Evolutionary conservation across 2,329 filamentous ascomycete genomes (phyloP).

Genomic region (Emmonsia crescens): DNA sequence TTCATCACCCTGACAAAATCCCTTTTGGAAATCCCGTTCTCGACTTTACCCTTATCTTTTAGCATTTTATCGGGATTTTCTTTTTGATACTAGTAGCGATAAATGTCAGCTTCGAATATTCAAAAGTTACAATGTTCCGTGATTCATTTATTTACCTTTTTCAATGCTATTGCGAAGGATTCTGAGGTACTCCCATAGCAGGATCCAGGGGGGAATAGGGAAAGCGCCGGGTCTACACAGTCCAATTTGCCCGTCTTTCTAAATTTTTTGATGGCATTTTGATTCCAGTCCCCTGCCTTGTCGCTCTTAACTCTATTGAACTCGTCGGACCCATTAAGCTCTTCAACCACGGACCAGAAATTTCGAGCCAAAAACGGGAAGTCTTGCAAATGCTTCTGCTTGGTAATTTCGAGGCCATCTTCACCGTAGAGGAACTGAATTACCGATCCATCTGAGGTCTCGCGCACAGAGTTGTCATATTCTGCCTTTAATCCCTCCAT

Average conservation of each 20-base stretch:
- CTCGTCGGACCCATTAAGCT: slow-evolving; percentile 56
- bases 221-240: slow-evolving; percentile 63
- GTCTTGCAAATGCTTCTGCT: slow-evolving; percentile 81
- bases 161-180: slow-evolving; percentile 62
- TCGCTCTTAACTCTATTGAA: slow-evolving; percentile 52
- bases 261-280: slow-evolving; percentile 64
- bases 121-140: neutral
- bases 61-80: slow-evolving; percentile 55
- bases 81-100: slow-evolving; percentile 55
- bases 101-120: neutral
- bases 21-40: slow-evolving; percentile 47
- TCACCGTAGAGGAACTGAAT: slow-evolving; percentile 96
- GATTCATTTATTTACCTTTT: slow-evolving; percentile 35
- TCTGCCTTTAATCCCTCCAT: slow-evolving; percentile 90
- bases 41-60: slow-evolving; percentile 47
- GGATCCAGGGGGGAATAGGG: slow-evolving; percentile 62
- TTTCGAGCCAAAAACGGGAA: slow-evolving; percentile 88
- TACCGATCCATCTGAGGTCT: slow-evolving; percentile 75
- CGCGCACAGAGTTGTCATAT: slow-evolving; percentile 88
- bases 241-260: slow-evolving; percentile 59
- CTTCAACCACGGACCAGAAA: slow-evolving; percentile 64
- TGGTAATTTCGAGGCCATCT: slow-evolving; percentile 87
- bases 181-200: slow-evolving; percentile 77
- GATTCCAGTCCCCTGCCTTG: slow-evolving; percentile 51
- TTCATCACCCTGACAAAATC: slow-evolving; percentile 75